These are phyloP conservation scores for Sugiyamaella japonica DNA, from an alignment of 1,139 yeast genomes.

Conservation along the genomic window DNA sequence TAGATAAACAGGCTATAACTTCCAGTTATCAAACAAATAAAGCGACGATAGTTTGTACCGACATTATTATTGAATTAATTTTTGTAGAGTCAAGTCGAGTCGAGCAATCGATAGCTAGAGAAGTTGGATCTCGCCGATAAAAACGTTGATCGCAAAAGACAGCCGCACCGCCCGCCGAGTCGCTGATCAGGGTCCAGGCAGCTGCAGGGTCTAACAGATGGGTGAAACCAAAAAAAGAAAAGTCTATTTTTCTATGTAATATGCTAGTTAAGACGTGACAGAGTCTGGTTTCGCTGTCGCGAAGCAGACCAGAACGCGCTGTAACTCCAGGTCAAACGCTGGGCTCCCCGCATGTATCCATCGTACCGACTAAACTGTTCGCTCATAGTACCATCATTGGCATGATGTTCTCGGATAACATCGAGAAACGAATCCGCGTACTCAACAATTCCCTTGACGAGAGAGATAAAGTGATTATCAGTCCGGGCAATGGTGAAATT, in stretches of 20 bases:
- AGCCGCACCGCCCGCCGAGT: no score
- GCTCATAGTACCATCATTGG: constrained; percentile 70
- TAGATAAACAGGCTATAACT: no score
- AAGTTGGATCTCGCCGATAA: no score
- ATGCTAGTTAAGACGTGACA: constrained; percentile 15
- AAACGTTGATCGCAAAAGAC: no score
- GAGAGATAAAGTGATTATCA: constrained; percentile 23
- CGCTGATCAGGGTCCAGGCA: not conserved
- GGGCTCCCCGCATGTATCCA: constrained; percentile 89
- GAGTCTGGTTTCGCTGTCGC: constrained; percentile 40
- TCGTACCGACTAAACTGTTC: constrained; percentile 82
- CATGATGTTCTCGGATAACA: constrained; percentile 70
- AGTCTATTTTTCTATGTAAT: constrained; percentile 7
- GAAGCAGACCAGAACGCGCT: constrained; percentile 73
- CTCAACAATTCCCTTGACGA: constrained; percentile 29
- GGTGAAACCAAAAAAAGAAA: not conserved
- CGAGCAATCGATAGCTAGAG: no score
- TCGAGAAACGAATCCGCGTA: constrained; percentile 78
- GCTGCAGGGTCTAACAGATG: constrained; percentile 1
- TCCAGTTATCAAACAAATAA: no score
- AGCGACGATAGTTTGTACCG: no score
- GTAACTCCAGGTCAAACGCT: constrained; percentile 87
- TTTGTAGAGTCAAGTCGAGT: no score
- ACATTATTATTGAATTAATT: no score
- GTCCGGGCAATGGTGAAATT: constrained; percentile 18